Evolutionary conservation across 495 filamentous ascomycete genomes (phyloP).

Genomic region (Podospora bellae-mahoneyi): DNA sequence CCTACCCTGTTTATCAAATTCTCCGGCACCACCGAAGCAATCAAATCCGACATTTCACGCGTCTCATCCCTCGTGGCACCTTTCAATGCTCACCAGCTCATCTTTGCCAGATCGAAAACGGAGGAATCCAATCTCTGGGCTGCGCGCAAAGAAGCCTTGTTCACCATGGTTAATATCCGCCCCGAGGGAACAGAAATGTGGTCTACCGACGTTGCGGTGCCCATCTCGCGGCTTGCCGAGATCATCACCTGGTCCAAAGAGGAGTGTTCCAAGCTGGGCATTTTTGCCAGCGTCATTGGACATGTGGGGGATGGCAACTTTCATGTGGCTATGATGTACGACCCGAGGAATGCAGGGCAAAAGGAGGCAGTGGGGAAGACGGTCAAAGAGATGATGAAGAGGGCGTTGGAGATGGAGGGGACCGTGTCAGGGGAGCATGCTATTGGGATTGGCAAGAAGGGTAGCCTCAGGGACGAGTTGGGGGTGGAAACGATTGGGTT

Average conservation of each 20-base stretch:
- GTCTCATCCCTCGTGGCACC: slow-evolving; percentile 42
- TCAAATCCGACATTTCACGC: slow-evolving; percentile 41
- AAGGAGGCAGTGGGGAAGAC: slow-evolving; percentile 22
- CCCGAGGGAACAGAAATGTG: slow-evolving; percentile 56
- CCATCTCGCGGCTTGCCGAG: slow-evolving; percentile 63
- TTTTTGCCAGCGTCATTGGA: slow-evolving; percentile 70
- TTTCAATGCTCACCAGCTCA: slow-evolving; percentile 45
- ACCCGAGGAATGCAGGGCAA: slow-evolving; percentile 25
- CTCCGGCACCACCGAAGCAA: slow-evolving; percentile 28
- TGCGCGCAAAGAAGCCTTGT: slow-evolving; percentile 65
- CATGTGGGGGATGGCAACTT: slow-evolving; percentile 59
- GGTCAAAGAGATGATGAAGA: slow-evolving; percentile 32
- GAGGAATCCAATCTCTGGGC: slow-evolving; percentile 64
- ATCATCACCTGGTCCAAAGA: slow-evolving; percentile 66
- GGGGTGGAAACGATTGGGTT: slow-evolving; percentile 31
- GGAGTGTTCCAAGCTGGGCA: slow-evolving; percentile 56
- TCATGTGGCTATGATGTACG: slow-evolving; percentile 36
- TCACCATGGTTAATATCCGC: slow-evolving; percentile 50
- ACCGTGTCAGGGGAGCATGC: slow-evolving; percentile 40
- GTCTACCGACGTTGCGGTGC: slow-evolving; percentile 71
- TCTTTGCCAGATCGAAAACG: slow-evolving; percentile 56
- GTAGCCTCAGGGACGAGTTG: slow-evolving; percentile 31
- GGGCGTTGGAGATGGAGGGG: slow-evolving; percentile 38
- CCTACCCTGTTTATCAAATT: slow-evolving; percentile 73
- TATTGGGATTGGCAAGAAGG: slow-evolving; percentile 39